These are phyloP conservation scores for Yamadazyma atlantica DNA, from an alignment of 1,139 yeast species.

Conservation along the genomic window DNA sequence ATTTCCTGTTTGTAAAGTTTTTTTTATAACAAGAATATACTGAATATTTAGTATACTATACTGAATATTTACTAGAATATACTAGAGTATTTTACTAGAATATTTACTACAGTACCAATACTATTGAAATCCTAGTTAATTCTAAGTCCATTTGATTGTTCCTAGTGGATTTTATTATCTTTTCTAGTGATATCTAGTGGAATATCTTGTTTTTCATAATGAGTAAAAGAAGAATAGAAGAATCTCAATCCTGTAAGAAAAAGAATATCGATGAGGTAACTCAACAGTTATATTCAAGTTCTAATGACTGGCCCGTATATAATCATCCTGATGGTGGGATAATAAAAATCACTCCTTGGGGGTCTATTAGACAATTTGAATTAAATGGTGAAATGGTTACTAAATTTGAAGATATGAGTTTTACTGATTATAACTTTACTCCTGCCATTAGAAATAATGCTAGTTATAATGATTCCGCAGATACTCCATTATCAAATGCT, in stretches of 20 bases:
- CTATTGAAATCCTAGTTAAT: no score
- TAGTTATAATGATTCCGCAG: not conserved
- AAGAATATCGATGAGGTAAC: slow-evolving; percentile 25
- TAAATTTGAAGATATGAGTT: slow-evolving; percentile 44
- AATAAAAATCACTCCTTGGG: slow-evolving; percentile 66
- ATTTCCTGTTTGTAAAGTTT: not conserved
- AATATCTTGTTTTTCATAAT: slow-evolving; percentile 4
- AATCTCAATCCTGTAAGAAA: slow-evolving; percentile 21
- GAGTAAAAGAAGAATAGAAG: slow-evolving; percentile 30
- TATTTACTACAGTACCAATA: no score
- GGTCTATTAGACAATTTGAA: slow-evolving; percentile 40
- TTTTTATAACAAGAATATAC: no score
- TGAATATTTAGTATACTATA: not conserved
- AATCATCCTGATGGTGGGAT: slow-evolving; percentile 66
- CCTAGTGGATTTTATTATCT: no score
- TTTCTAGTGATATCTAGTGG: no score
- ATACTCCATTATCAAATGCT: not conserved
- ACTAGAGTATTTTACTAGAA: no score
- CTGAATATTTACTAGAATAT: not conserved
- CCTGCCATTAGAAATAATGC: slow-evolving; percentile 13
- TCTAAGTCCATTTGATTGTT: no score
- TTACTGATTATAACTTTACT: slow-evolving; percentile 35
- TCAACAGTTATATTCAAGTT: slow-evolving; percentile 22
- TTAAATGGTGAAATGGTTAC: slow-evolving; percentile 37
- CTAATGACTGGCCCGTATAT: slow-evolving; percentile 59